Percentiles rank a stretch among this genome's conserved stretches.
phyloP scores from a whole-genome alignment of 2,329 filamentous ascomycete species.

The Monosporascus cannonballus region DNA sequence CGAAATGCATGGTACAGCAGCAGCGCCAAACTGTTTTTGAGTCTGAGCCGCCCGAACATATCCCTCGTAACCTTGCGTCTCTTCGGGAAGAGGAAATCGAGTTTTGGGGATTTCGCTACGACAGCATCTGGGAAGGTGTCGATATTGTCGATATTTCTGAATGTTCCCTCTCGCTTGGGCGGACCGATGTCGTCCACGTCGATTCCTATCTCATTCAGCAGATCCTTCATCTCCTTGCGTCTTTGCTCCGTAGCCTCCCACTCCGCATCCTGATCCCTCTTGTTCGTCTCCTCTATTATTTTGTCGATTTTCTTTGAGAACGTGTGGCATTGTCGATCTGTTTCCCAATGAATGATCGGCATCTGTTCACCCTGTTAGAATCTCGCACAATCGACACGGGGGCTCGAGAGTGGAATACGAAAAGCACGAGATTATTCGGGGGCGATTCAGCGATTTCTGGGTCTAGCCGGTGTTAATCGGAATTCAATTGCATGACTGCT shows the following conservation, averaged over 20 bases:
- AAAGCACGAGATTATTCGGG: slow-evolving; percentile 24
- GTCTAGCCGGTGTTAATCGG: too few species aligned
- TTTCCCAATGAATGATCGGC: slow-evolving; percentile 11
- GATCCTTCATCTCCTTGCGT: too few species aligned
- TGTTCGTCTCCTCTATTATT: neutral
- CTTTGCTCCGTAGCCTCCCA: too few species aligned
- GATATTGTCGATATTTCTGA: too few species aligned
- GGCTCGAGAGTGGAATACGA: slow-evolving; percentile 12
- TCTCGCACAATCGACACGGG: neutral
- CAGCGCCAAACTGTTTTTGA: neutral
- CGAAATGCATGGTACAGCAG: slow-evolving; percentile 5
- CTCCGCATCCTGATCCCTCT: too few species aligned
- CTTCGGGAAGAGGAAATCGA: neutral
- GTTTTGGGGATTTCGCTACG: neutral
- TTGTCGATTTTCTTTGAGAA: neutral
- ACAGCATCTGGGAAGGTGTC: neutral
- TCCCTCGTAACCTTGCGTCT: neutral
- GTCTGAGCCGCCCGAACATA: too few species aligned
- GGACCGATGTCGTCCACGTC: too few species aligned
- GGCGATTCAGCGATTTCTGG: slow-evolving; percentile 3
- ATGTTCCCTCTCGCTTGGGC: too few species aligned
- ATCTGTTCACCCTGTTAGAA: slow-evolving; percentile 1
- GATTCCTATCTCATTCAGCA: too few species aligned
- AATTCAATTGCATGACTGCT: neutral
- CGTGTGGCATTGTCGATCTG: slow-evolving; percentile 2